Conservation (phyloP, 169 alveolate genomes). For the Cryptosporidium baileyi region DNA sequence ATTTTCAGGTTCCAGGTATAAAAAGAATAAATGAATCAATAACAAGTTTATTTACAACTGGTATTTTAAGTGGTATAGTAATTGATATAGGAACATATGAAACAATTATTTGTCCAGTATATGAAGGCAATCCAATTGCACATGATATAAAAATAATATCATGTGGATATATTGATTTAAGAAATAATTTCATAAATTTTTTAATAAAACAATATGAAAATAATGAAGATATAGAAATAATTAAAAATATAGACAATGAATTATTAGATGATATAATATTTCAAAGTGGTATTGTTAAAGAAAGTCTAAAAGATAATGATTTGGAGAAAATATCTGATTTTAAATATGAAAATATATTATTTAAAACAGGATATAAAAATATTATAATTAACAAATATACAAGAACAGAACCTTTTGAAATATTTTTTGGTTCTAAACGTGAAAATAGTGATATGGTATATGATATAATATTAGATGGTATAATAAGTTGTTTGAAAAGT, state of each 20-base stretch:
- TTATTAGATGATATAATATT: conserved; percentile 42
- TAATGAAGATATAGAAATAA: not conserved
- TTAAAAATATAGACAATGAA: not conserved
- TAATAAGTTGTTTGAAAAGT: not conserved
- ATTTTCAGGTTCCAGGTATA: conserved; percentile 19
- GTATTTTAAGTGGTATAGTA: conserved; percentile 32
- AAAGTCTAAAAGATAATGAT: not conserved
- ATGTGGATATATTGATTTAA: conserved; percentile 19
- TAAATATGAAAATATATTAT: not conserved
- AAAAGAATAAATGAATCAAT: conserved; percentile 31
- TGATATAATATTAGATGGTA: conserved; percentile 42
- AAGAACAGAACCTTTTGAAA: conserved; percentile 32
- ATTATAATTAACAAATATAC: conserved; percentile 3
- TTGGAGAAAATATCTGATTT: conserved; percentile 1
- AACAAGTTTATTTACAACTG: conserved; percentile 39
- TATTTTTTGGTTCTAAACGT: conserved; percentile 35
- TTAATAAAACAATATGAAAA: conserved; percentile 8
- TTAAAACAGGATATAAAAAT: not conserved
- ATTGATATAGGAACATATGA: conserved; percentile 61
- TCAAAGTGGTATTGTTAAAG: conserved; percentile 39
- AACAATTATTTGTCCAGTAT: conserved; percentile 41
- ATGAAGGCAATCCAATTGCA: conserved; percentile 34
- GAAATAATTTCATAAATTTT: conserved; percentile 1
- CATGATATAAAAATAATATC: not conserved
- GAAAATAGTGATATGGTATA: not conserved